phyloP scores from a whole-genome alignment of 2,329 filamentous ascomycete species.

The Penicillium vulpinum region DNA sequence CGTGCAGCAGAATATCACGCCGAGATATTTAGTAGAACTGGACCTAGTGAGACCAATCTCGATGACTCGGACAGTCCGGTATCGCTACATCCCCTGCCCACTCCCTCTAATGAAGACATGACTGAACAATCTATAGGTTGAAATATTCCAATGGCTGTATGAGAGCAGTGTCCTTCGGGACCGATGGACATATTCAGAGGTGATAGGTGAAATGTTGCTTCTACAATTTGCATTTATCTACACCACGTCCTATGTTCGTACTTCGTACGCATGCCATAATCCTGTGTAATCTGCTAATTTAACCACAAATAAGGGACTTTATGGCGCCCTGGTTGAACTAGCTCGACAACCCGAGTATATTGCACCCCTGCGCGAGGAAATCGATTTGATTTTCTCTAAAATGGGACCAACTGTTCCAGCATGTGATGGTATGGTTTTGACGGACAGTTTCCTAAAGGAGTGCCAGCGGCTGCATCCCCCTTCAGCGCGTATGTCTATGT shows the following conservation, averaged over 20 bases:
- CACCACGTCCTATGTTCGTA: constrained; percentile 22
- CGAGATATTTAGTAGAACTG: constrained; percentile 6
- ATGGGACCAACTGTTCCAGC: constrained; percentile 12
- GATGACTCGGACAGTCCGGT: constrained; percentile 13
- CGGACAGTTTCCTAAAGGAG: constrained; percentile 26
- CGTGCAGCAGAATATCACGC: constrained; percentile 20
- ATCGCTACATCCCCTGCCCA: not conserved
- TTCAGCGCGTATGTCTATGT: constrained; percentile 22
- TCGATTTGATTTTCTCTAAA: constrained; percentile 4
- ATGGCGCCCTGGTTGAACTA: constrained; percentile 19
- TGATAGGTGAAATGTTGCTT: constrained; percentile 24
- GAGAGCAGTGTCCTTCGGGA: constrained; percentile 18
- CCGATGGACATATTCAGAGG: constrained; percentile 22
- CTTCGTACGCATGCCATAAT: not conserved
- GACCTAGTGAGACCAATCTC: not conserved
- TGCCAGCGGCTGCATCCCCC: constrained; percentile 25
- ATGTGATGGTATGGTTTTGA: constrained; percentile 20
- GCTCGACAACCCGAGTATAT: constrained; percentile 22
- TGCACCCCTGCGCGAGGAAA: constrained; percentile 18
- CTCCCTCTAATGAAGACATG: not conserved
- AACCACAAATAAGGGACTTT: constrained; percentile 16
- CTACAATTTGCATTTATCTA: constrained; percentile 27
- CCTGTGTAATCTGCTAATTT: not conserved
- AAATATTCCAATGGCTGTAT: constrained; percentile 26
- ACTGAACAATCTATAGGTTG: constrained; percentile 9